Conservation (phyloP, 208 protist species). For the Cochliopodium minus region DNA sequence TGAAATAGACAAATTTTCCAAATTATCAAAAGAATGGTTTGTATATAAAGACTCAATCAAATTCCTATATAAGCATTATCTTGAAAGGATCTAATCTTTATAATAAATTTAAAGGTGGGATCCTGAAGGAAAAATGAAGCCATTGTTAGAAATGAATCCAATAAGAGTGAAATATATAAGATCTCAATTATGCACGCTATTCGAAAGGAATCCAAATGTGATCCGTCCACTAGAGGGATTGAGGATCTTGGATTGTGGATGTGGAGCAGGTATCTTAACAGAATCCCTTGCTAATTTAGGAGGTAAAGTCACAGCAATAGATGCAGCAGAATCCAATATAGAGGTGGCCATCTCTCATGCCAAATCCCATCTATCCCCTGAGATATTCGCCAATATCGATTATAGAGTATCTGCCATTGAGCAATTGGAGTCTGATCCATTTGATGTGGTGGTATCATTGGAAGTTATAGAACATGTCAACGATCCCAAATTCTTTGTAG, state of each 20-base stretch:
- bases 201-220: neutral
- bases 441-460: constrained; percentile 60
- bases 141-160: constrained; percentile 69
- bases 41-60: no score
- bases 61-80: no score
- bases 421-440: no score
- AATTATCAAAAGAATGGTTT: neutral
- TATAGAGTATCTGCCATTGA: no score
- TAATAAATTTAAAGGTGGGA: constrained; percentile 64
- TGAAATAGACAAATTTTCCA: neutral
- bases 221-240: constrained; percentile 26
- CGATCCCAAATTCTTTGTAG: constrained; percentile 53
- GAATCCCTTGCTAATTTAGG: constrained; percentile 63
- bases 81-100: no score
- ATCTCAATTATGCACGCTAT: constrained; percentile 8
- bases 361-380: no score
- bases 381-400: no score
- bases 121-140: constrained; percentile 50
- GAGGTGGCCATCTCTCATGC: constrained; percentile 43
- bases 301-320: constrained; percentile 59
- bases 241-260: constrained; percentile 64
- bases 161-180: constrained; percentile 56
- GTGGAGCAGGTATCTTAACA: constrained; percentile 61
- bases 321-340: constrained; percentile 59
- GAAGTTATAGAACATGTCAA: constrained; percentile 78